A percentile compares a stretch with the other conserved stretches of the same genome.
phyloP scores from a whole-genome alignment of 73 alveolate species.

The Loxodes magnus region DNA sequence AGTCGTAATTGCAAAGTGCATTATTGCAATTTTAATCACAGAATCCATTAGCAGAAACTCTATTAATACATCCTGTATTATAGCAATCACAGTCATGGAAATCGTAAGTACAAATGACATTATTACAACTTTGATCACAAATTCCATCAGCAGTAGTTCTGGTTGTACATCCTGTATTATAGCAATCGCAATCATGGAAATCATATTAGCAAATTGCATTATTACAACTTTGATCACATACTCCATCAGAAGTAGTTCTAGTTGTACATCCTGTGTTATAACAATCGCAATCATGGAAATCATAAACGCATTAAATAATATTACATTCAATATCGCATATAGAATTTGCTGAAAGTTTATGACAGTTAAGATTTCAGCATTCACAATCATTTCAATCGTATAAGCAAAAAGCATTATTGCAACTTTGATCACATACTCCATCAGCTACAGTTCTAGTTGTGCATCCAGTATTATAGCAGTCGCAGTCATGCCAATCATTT shows the following conservation, averaged over 20 bases:
- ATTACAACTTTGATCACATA: slow-evolving; percentile 2
- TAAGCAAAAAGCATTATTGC: background rate
- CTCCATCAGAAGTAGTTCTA: background rate
- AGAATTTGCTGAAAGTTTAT: too few relatives aligned
- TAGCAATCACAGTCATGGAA: background rate
- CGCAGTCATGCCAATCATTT: too few relatives aligned
- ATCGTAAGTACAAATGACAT: background rate
- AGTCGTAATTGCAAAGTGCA: background rate
- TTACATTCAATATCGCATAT: too few relatives aligned
- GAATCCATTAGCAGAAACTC: background rate
- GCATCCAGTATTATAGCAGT: background rate
- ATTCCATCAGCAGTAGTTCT: background rate
- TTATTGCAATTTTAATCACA: background rate
- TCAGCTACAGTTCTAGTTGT: background rate
- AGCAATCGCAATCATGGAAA: background rate
- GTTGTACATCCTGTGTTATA: background rate
- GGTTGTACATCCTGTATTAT: background rate
- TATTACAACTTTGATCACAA: slow-evolving; percentile 2
- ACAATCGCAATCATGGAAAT: background rate
- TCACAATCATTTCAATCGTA: too few relatives aligned
- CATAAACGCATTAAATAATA: too few relatives aligned
- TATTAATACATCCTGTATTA: background rate
- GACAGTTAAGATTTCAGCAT: too few relatives aligned
- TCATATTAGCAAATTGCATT: background rate
- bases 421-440: background rate